Conservation (phyloP, 164 flowering plant genomes). For the Tetrastigma voinierianum region DNA sequence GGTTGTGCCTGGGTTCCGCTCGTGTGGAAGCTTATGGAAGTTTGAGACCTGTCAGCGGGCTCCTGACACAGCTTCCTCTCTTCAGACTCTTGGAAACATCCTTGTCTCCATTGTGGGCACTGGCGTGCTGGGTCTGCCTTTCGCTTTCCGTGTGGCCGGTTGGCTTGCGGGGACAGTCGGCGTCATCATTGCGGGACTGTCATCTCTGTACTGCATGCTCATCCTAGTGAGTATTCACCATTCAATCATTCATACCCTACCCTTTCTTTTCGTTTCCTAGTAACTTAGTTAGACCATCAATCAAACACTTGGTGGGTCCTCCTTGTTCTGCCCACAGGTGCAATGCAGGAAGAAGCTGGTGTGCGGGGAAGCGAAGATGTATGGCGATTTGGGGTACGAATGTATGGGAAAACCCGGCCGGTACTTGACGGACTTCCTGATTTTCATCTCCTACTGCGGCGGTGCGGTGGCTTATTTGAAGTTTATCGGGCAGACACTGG, state of each 20-base stretch:
- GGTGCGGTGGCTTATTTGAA: constrained; percentile 31
- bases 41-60: constrained; percentile 5
- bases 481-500: constrained; percentile 38
- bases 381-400: constrained; percentile 29
- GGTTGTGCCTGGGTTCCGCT: no score
- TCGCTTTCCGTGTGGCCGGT: constrained; percentile 31
- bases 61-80: constrained; percentile 19
- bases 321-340: constrained; percentile 10
- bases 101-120: constrained; percentile 35
- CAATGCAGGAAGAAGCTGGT: constrained; percentile 28
- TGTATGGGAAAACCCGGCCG: constrained; percentile 27
- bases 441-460: constrained; percentile 29
- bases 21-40: no score
- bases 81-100: constrained; percentile 35
- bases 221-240: constrained; percentile 34
- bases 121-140: no score
- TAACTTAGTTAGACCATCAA: no score
- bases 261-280: no score
- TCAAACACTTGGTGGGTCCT: no score
- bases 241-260: no score
- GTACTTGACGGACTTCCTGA: constrained; percentile 25
- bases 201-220: constrained; percentile 46
- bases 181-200: constrained; percentile 22
- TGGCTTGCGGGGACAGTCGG: constrained; percentile 24
- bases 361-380: constrained; percentile 22